A percentile compares a stretch with the other conserved stretches of the same genome.
Evolutionary conservation across 148 eudicot genomes (phyloP).

Genomic region (Gaultheria prostrata): DNA sequence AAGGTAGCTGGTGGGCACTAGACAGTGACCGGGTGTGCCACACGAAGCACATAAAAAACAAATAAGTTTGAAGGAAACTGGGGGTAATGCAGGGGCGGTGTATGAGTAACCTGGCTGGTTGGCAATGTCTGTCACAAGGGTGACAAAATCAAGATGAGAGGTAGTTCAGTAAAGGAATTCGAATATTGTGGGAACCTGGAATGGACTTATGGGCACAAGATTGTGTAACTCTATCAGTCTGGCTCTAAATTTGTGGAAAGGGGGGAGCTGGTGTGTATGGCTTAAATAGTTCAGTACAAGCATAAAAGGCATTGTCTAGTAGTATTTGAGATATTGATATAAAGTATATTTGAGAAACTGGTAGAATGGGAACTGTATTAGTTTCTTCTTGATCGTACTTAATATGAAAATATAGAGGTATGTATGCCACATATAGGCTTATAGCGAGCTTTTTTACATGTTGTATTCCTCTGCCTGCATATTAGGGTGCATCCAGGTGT

Average conservation of each 20-base stretch:
- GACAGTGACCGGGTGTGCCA: neutral
- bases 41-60: neutral
- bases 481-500: neutral
- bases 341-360: too few species aligned
- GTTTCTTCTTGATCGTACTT: too few species aligned
- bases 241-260: neutral
- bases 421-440: too few species aligned
- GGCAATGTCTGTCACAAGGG: neutral
- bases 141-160: neutral
- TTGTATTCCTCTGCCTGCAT: neutral
- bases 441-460: neutral
- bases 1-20: neutral
- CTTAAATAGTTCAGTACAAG: neutral
- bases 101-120: neutral
- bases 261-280: neutral
- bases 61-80: neutral
- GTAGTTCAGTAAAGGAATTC: neutral
- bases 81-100: neutral
- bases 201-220: neutral
- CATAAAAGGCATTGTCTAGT: neutral
- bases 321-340: neutral
- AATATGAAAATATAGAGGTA: too few species aligned
- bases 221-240: neutral
- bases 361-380: too few species aligned
- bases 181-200: neutral